Percentiles rank a stretch among this genome's conserved stretches.
phyloP scores from a whole-genome alignment of 2,329 filamentous ascomycete species.

The Microthyrium microscopicum region DNA sequence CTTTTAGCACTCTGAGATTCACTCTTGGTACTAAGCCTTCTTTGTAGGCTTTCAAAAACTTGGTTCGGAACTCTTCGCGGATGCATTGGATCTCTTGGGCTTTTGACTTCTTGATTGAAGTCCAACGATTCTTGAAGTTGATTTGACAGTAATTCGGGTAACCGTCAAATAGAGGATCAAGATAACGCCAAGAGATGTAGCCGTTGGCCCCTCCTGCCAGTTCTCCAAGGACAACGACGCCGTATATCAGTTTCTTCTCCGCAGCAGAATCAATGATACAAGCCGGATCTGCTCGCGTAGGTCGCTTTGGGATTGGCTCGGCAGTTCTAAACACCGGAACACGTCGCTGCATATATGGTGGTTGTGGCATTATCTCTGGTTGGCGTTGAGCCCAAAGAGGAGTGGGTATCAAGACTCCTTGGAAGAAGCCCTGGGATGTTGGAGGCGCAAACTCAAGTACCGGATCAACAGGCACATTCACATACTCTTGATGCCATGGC shows the following conservation, averaged over 20 bases:
- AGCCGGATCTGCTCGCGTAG: no score
- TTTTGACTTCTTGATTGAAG: conserved; percentile 19
- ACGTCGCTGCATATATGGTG: no score
- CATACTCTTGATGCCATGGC: no score
- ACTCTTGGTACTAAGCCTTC: conserved; percentile 25
- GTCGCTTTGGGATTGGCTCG: no score
- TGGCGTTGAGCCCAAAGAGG: no score
- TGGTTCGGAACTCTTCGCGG: conserved; percentile 29
- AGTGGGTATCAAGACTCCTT: no score
- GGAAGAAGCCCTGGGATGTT: no score
- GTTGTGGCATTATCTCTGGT: no score
- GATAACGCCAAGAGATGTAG: conserved; percentile 6
- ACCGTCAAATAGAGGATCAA: conserved; percentile 27
- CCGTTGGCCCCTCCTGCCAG: conserved; percentile 3
- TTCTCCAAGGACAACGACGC: conserved; percentile 5
- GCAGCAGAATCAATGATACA: conserved; percentile 4
- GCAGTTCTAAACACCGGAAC: no score
- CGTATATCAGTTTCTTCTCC: conserved; percentile 4
- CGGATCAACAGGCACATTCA: no score
- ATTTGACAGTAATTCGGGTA: conserved; percentile 24
- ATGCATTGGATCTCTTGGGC: conserved; percentile 22
- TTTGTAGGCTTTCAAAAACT: conserved; percentile 28
- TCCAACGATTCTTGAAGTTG: conserved; percentile 24
- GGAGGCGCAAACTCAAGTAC: no score
- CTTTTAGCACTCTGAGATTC: conserved; percentile 25